phyloP scores from a whole-genome alignment of 2,329 filamentous ascomycete species.

The Magnaporthiopsis poae region DNA sequence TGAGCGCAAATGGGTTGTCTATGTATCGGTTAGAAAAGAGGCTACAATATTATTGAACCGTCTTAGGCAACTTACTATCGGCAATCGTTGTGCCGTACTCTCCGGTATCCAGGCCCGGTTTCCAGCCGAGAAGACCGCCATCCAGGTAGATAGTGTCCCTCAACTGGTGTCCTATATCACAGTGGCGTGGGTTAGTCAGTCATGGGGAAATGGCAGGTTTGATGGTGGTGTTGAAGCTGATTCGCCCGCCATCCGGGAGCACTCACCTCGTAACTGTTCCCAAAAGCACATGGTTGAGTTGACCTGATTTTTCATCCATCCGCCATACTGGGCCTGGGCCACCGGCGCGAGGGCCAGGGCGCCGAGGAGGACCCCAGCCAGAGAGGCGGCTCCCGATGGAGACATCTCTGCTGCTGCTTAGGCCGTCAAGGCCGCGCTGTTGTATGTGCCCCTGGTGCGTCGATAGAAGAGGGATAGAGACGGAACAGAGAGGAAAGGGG shows the following conservation, averaged over 20 bases:
- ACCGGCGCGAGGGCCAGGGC: slow-evolving; percentile 20
- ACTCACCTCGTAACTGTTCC: slow-evolving; percentile 34
- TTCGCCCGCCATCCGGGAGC: not conserved
- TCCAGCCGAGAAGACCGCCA: slow-evolving; percentile 49
- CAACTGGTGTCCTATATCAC: slow-evolving; percentile 26
- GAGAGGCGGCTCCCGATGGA: not conserved
- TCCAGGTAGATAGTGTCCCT: slow-evolving; percentile 57
- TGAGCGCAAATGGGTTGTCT: slow-evolving; percentile 43
- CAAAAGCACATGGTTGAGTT: slow-evolving; percentile 53
- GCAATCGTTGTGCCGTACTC: slow-evolving; percentile 11
- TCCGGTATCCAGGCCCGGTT: slow-evolving; percentile 37
- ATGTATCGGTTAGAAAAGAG: not conserved
- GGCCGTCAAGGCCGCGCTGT: not conserved
- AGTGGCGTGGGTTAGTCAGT: not conserved
- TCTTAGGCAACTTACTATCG: slow-evolving; percentile 33
- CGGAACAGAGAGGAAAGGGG: no score
- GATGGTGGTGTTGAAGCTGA: not conserved
- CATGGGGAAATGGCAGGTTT: not conserved
- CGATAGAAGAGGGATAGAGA: not conserved
- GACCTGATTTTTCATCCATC: slow-evolving; percentile 42
- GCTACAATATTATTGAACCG: not conserved
- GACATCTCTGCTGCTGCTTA: not conserved
- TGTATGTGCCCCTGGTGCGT: not conserved
- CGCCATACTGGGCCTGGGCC: slow-evolving; percentile 31
- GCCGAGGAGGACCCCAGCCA: slow-evolving; percentile 3